Base-by-base conservation (phyloP, 2,329 filamentous ascomycete genomes). In the Phialophora macrospora region DNA sequence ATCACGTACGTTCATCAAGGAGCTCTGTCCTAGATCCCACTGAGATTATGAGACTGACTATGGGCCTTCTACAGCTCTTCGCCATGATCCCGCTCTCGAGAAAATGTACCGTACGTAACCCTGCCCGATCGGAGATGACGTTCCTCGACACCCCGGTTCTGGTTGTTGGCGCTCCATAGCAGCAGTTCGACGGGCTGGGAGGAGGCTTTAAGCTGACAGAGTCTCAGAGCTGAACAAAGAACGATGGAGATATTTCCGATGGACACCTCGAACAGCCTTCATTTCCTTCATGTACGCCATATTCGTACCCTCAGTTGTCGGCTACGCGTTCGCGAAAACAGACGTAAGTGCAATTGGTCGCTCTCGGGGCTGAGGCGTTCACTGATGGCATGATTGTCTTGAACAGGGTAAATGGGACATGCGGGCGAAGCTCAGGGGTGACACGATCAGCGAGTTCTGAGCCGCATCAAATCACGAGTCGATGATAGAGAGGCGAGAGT, bases 201-300 rank as follows among this genome's bases (percentile, higher is more conserved):
- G 17, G 38, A 44, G 14, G 6, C 14, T 7, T 6, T 22, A 26
- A 22, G 26, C 48, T 28, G 48, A 28, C n/a, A 20, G 22, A 61
- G 46, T 14, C 20, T 24, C 57, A 72, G 70, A 71, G 54, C 55
- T 97, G 88, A 87, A 85, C 75, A 83, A 86, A 75, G 92, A 91
- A 83, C 90, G 95, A 72, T 90, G 93, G 86, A 92, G 92, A 81
- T 97, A 92, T 86, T 99, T 98, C 86, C 87, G 92, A 79, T 98
- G 92, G 92, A 98, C 90, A 41, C 86, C 88, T 60, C 85, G 90
- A 75, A 96, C 92, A 54, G 92, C 92, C 32, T 88, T 87, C 81
- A 79, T 97, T 74, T 88, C 89, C 4, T 87, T 97, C 76, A 83
- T 89, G 70, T 97, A 94, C 79, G 85, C 90, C 65, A 81, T 88